phyloP scores from a whole-genome alignment of 208 protist species.

The Wallacemonas collosoma region DNA sequence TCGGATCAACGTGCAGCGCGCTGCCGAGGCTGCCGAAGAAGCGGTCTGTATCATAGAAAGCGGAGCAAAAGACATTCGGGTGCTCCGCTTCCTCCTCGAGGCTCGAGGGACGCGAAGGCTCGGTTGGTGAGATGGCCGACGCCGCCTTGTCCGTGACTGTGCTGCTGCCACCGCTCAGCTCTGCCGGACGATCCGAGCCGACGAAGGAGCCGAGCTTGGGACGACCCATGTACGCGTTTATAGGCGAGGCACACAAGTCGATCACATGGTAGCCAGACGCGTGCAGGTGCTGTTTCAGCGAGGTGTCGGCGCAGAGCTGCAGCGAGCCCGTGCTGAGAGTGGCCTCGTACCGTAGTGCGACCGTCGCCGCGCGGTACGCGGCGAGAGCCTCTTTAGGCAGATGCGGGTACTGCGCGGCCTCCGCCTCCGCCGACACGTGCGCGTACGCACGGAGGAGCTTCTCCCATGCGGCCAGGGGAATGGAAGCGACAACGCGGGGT shows the following conservation, averaged over 20 bases:
- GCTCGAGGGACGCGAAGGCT: constrained; percentile 12
- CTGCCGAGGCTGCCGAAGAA: constrained; percentile 90
- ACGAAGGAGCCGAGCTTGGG: constrained; percentile 24
- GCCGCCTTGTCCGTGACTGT: not conserved
- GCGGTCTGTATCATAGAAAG: constrained; percentile 82
- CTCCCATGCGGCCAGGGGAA: constrained; percentile 66
- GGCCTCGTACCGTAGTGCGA: constrained; percentile 81
- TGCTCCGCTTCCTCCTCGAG: constrained; percentile 38
- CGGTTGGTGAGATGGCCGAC: constrained; percentile 5
- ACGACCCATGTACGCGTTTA: constrained; percentile 87
- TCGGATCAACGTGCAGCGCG: constrained; percentile 65
- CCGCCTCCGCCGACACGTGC: constrained; percentile 18
- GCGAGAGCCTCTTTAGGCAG: constrained; percentile 29
- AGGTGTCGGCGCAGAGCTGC: constrained; percentile 86
- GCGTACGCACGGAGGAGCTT: constrained; percentile 71
- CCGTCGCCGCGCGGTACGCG: constrained; percentile 56
- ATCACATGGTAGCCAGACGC: constrained; percentile 79
- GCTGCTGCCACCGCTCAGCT: not conserved
- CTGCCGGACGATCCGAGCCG: not conserved
- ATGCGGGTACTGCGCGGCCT: constrained; percentile 45
- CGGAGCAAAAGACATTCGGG: constrained; percentile 84
- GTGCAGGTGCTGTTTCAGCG: constrained; percentile 84
- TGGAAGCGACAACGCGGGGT: constrained; percentile 25
- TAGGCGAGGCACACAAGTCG: constrained; percentile 87
- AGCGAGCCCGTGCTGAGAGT: constrained; percentile 76